Evolutionary conservation across 2,329 filamentous ascomycete genomes (phyloP), one percentile per base, ranked within the genome.

Genomic region (Emmonsiellopsis sp.): DNA sequence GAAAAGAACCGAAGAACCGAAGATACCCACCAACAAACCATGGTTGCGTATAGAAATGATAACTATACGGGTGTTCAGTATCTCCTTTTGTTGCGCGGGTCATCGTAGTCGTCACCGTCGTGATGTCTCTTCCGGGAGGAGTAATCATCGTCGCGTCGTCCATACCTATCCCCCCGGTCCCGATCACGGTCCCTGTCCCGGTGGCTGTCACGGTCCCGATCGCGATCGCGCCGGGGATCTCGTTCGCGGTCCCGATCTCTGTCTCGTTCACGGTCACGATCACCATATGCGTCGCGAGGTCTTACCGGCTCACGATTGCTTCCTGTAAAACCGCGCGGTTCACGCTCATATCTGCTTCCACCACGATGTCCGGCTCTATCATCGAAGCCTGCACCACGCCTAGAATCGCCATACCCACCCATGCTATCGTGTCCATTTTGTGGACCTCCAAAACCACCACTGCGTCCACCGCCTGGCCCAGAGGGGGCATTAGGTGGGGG

Each of bases 261-360:
- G 61, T 76, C 72, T 57, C 71, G 63, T 50, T 74, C 71, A 52
- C 72, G 66, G 48, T 73, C 69, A 49, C 70, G 63, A 55, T 71
- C 71, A 39, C 72, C 77, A 70, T 81, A 79, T 61, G 77, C 77
- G 68, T 85, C 82, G 63, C 83, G 73, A 51, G 83, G 82, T 64
- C 86, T 84, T 67, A 93, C 82, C 57, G 88, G 88, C 68, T 94
- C 89, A 71, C 86, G 86, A 72, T 94, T 93, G 74, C 87, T 87
- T 60, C 87, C 87, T 53, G 82, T 85, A 43, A 75, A 73, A 54
- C 79, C 77, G 55, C 78, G 71, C 61, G 65, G 71, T 61, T 81
- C 77, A 59, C 81, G 77, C 61, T 78, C 75, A 61, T 74, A 74
- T 56, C 76, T 68, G 53, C 64, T 65, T 56, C 73, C 74, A 57